Base-by-base conservation (phyloP, 768 basidiomycete species). In the Gyrodon lividus region DNA sequence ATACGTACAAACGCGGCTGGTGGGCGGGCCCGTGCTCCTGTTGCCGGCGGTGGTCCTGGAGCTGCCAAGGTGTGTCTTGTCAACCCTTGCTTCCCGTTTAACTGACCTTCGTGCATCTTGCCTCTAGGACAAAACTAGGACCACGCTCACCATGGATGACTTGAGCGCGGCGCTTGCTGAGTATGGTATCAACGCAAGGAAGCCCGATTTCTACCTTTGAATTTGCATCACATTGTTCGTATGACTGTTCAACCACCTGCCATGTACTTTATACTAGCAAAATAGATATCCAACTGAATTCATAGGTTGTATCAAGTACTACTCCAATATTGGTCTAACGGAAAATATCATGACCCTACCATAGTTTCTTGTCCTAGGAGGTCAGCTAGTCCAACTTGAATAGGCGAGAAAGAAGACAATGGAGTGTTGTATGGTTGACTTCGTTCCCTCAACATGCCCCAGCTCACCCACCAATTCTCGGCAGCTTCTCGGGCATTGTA, bases 131-230 rank as follows among this genome's bases (percentile, higher is more conserved):
- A 90, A 94, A 64, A 94, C 92, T 35, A 84, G 90, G 55, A 98
- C 96, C 35, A 91, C 93, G 0, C 72, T 99, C 57, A 97, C 92
- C 17, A 98, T 98, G 94, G 97, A 99, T 47, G 97, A 99, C 65
- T 77, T 99, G 31, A 90, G 89, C 52, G 77, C 92, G 5, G 97
- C 97, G 2, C 79, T 99, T 28, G 79, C 80, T n/a, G 97, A 99
- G 70, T 97, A 98, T 61, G 96, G 96, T 5, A 92, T 99, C 61
- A 94, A 89, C 59, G 80, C 92, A 13, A 85, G 88, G 66, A 96
- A 97, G 61, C 93, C 96, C 14, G 94, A 98, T 54, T 98, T 93
- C 70, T 98, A 89, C 70, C 77, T 93, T 70, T 93, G 64, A 60
- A 33, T 19, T 52, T 38, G 43, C 17, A 14, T 44, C 14, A 24